phyloP scores from a whole-genome alignment of 2,329 filamentous ascomycete species.

The Periconia macrospinosa region DNA sequence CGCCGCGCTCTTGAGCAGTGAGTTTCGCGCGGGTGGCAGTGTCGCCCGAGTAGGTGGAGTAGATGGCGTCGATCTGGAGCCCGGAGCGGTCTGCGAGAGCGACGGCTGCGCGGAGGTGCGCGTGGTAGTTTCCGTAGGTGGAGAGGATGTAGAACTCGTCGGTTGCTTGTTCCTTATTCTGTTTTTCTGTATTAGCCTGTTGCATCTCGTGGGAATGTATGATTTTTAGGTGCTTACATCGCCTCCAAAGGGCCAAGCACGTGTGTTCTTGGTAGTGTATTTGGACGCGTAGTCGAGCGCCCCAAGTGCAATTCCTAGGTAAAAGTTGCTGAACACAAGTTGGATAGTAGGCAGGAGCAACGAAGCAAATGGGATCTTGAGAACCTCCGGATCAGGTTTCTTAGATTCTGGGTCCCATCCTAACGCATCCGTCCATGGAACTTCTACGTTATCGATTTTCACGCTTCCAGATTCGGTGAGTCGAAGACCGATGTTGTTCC shows the following conservation, averaged over 20 bases:
- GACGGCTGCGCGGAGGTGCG: slow-evolving; percentile 63
- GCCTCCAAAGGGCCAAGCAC: slow-evolving; percentile 66
- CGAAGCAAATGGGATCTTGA: slow-evolving; percentile 58
- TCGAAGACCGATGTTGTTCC: slow-evolving; percentile 66
- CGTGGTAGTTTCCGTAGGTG: slow-evolving; percentile 65
- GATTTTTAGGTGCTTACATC: slow-evolving; percentile 40
- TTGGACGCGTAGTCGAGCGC: slow-evolving; percentile 58
- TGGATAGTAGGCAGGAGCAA: slow-evolving; percentile 67
- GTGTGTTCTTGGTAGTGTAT: slow-evolving; percentile 60
- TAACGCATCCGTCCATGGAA: slow-evolving; percentile 63
- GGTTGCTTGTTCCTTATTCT: slow-evolving; percentile 58
- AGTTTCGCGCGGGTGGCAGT: slow-evolving; percentile 47
- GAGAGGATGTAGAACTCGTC: slow-evolving; percentile 69
- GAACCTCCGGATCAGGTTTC: slow-evolving; percentile 53
- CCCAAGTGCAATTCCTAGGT: slow-evolving; percentile 64
- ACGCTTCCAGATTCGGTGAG: slow-evolving; percentile 67
- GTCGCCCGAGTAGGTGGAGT: slow-evolving; percentile 42
- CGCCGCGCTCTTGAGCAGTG: slow-evolving; percentile 58
- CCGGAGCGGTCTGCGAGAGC: slow-evolving; percentile 62
- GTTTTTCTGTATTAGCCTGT: not conserved
- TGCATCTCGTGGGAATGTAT: too few relatives aligned
- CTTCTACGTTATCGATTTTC: slow-evolving; percentile 59
- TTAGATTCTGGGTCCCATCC: slow-evolving; percentile 60
- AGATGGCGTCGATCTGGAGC: slow-evolving; percentile 52
- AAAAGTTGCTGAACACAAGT: slow-evolving; percentile 68